These are phyloP conservation scores for Bryoerythrophyllum caledonicum DNA, from an alignment of 225 moss, liverwort and hornwort species.

Conservation along the genomic window DNA sequence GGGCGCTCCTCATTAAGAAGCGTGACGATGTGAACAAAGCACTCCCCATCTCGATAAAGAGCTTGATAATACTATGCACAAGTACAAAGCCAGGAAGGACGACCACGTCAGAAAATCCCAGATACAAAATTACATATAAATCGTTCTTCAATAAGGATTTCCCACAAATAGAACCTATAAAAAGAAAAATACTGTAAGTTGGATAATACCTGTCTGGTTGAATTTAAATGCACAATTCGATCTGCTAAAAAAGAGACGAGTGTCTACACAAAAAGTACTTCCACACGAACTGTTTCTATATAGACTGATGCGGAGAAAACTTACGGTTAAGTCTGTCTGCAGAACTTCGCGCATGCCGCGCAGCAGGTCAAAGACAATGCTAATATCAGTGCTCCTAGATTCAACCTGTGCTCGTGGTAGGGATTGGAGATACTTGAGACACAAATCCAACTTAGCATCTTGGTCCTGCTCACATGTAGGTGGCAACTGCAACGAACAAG, in stretches of 20 bases:
- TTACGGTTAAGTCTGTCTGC: constrained; percentile 67
- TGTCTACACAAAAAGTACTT: not conserved
- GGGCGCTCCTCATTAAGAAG: constrained; percentile 71
- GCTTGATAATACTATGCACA: constrained; percentile 75
- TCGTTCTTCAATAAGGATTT: not conserved
- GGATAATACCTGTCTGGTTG: not conserved
- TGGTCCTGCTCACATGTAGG: constrained; percentile 73
- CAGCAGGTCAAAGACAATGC: constrained; percentile 68
- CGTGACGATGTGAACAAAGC: constrained; percentile 84
- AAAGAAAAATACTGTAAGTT: not conserved
- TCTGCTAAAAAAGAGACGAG: not conserved
- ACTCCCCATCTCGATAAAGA: constrained; percentile 78
- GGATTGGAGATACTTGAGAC: constrained; percentile 73
- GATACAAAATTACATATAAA: not conserved
- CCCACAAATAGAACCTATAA: not conserved
- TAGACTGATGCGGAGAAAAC: constrained; percentile 6
- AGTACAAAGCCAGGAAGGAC: constrained; percentile 24
- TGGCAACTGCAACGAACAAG: constrained; percentile 53
- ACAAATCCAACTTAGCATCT: constrained; percentile 75
- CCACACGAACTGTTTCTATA: not conserved
- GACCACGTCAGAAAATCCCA: constrained; percentile 15
- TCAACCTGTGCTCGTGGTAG: constrained; percentile 74
- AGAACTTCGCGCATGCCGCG: constrained; percentile 76
- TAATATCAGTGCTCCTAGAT: constrained; percentile 60
- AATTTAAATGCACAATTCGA: not conserved